These are phyloP conservation scores for Cladochytrium replicatum DNA, from an alignment of 192 early-diverging fungal species.

Conservation along the genomic window DNA sequence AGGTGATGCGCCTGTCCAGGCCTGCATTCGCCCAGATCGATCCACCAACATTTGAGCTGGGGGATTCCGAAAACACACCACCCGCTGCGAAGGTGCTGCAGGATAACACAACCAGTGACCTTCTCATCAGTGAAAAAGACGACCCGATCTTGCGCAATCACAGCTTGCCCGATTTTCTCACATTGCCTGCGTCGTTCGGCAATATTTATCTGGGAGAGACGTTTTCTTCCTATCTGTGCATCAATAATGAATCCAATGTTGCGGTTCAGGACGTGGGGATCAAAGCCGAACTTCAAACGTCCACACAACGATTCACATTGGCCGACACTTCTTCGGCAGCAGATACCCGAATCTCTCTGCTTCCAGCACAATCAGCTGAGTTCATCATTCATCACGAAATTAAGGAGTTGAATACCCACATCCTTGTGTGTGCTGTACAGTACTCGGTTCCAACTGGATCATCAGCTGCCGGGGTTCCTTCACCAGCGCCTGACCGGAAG, in stretches of 20 bases:
- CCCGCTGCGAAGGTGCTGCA: no score
- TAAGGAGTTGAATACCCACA: constrained; percentile 89
- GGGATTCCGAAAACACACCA: no score
- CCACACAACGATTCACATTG: constrained; percentile 67
- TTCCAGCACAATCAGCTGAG: constrained; percentile 61
- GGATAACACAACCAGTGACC: no score
- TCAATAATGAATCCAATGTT: constrained; percentile 71
- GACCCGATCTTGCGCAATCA: no score
- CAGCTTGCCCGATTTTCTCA: constrained; percentile 51
- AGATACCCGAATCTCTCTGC: constrained; percentile 38
- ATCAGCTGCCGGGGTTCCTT: no score
- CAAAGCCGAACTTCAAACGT: constrained; percentile 79
- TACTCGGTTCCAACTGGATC: constrained; percentile 52
- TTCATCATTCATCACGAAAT: constrained; percentile 84
- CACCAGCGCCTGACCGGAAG: constrained; percentile 39
- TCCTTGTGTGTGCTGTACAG: constrained; percentile 76
- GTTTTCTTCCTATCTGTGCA: constrained; percentile 72
- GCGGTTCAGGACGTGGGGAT: constrained; percentile 63
- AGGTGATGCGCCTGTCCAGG: constrained; percentile 84
- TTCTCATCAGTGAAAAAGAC: no score
- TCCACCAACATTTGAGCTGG: constrained; percentile 27
- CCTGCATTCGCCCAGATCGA: constrained; percentile 51
- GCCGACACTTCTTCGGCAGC: constrained; percentile 50
- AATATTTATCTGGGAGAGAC: constrained; percentile 93
- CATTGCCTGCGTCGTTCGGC: constrained; percentile 79